Conservation (phyloP, 129 eudicot species). For the Pseudognaphalium luteoalbum region DNA sequence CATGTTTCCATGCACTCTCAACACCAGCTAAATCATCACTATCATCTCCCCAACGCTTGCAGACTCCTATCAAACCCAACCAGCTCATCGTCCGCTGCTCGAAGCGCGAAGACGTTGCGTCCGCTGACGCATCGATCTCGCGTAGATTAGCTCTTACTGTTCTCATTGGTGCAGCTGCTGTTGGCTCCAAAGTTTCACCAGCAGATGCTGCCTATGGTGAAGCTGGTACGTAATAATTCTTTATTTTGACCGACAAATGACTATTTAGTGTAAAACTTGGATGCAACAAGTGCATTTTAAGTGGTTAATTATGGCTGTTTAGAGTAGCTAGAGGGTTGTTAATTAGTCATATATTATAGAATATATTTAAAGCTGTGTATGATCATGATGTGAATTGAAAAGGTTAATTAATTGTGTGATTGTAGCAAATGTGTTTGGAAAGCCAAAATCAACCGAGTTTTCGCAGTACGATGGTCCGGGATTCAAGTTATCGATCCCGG, state of each 20-base stretch:
- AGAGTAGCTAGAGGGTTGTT: too few relatives aligned
- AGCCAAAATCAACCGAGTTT: constrained; percentile 92
- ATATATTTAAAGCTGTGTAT: neutral
- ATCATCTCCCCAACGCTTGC: constrained; percentile 21
- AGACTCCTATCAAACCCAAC: constrained; percentile 33
- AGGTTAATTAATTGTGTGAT: neutral
- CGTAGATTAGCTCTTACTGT: constrained; percentile 86
- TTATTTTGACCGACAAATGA: too few relatives aligned
- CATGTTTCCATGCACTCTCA: constrained; percentile 74
- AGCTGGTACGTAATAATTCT: constrained; percentile 52
- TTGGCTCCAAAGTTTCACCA: constrained; percentile 86
- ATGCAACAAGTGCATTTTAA: too few relatives aligned
- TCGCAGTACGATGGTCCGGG: constrained; percentile 60
- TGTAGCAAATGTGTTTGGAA: constrained; percentile 95
- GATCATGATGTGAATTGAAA: neutral
- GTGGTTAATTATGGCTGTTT: too few relatives aligned
- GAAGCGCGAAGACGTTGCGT: constrained; percentile 48
- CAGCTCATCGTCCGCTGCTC: constrained; percentile 65
- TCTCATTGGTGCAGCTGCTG: constrained; percentile 93
- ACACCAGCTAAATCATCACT: constrained; percentile 40
- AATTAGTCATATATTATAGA: too few relatives aligned
- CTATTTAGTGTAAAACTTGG: too few relatives aligned
- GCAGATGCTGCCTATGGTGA: constrained; percentile 99
- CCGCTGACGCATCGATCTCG: constrained; percentile 40
- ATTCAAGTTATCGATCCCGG: constrained; percentile 72